Base-by-base conservation (phyloP, 495 filamentous ascomycete species). In the Penicillium ucsense region DNA sequence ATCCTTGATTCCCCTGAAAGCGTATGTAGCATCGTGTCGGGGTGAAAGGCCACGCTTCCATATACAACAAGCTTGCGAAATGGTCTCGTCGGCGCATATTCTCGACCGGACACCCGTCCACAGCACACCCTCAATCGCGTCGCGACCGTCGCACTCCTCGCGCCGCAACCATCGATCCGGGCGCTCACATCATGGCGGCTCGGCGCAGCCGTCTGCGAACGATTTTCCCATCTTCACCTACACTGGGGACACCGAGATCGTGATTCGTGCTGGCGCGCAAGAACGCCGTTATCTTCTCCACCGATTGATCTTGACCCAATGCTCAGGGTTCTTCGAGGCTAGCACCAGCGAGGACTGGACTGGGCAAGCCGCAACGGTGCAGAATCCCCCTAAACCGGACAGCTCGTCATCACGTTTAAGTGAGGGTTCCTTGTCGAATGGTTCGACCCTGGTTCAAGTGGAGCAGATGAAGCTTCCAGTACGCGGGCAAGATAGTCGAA, bases 151-250 rank as follows among this genome's bases (percentile, higher is more conserved):
- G 46, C 69, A 67, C 32, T 63, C 65, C 5, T 70, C 74, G 33
- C 69, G 81, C 33, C 74, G 81, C 55, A 79, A 43, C n/a, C 41
- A 88, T 55, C 81, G 87, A 40, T 83, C 85, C 47, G 80, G 81
- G 66, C 84, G 88, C 43, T 92, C 88, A 12, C 85, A 90, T 59
- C 80, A 85, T 63, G 89, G 89, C 35, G 85, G 85, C 53, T 71
- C 73, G 39, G 73, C 79, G 8, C 84, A 83, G 62, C 67, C 79
- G 35, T 78, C 84, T 39, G 84, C 86, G 61, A 95, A 95, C 61
- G 89, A 94, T 52, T 96, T 95, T 60, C 89, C 89, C 31, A 72
- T 91, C 51, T 96, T 96, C 66, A 84, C 81, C 36, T 83, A 94
- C 50, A 88, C 83, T 28, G 89, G 89, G 59, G 89, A 95, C 63